Base-by-base conservation (phyloP, 306 rosid genomes). In the Datisca glomerata region DNA sequence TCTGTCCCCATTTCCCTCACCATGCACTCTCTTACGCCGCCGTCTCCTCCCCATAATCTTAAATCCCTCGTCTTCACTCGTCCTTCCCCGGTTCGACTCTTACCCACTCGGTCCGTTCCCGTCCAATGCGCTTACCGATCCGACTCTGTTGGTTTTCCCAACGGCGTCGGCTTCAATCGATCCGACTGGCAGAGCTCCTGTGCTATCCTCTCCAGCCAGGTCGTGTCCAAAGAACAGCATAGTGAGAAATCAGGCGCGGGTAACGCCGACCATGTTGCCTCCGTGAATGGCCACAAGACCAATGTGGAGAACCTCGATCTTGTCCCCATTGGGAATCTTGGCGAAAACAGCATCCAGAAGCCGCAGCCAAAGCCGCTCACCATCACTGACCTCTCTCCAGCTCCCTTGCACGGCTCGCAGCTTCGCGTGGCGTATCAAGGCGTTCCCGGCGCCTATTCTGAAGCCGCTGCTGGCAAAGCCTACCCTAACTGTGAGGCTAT, bases 391-490 rank as follows among this genome's bases (percentile, higher is more conserved):
- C 73, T 83, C 39, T 51, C 97, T 0, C 97, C 97, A 20, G 93
- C 97, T 1, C 97, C 97, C 40, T 83, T 76, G 97, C 97, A 89
- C 78, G 97, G 97, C 12, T 66, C 95, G 1, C 56, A 49, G 51
- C 76, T 91, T 1, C 86, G 96, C 16, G 98, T 91, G 0, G 96
- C 98, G 0, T 91, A 91, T 47, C 98, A 91, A 21, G 98, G 98
- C 0, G 98, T 80, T 0, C 98, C 98, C 12, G 98, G 98, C 5
- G 98, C 98, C 1, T 91, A 91, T 66, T 91, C 98, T 0, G 98
- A 91, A 41, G 98, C 96, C 0, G 98, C 98, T 5, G 98, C 98
- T 3, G 96, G 85, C 0, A 84, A 91, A 24, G 98, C 96, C 3
- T 91, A 84, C 25, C 96, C 86, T 3, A 80, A 91, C 45, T 91